Base-by-base conservation (phyloP, 352 stramenopile genomes). In the Pythium angustatum region DNA sequence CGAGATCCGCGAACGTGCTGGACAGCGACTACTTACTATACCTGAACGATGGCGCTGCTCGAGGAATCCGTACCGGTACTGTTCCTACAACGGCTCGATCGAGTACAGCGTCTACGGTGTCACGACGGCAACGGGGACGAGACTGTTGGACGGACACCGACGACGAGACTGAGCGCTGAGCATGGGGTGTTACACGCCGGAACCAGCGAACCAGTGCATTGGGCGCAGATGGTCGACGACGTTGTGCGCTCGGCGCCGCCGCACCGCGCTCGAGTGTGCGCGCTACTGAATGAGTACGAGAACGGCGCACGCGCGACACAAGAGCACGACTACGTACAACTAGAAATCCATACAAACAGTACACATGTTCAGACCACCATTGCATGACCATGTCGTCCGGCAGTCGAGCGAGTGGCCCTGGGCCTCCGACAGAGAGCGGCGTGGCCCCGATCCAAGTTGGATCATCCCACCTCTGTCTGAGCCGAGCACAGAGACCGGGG, bases 1-100 rank as follows among this genome's bases (percentile, higher is more conserved):
- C n/a, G n/a, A n/a, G n/a, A n/a, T n/a, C n/a, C n/a, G n/a, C n/a
- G n/a, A n/a, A n/a, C n/a, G 82, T 91, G 51, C 79, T 78, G 14
- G 82, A 91, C 71, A 89, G 79, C 68, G 89, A 89, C 73, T 89
- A 91, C n/a, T n/a, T n/a, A n/a, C n/a, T n/a, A n/a, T n/a, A n/a
- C 64, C 60, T 91, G 12, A 91, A 91, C 56, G 82, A 89, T 53
- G 79, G 69, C 17, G 82, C 88, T 34, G 63, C n/a, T 89, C 82
- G 8, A 62, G 22, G 5, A 66, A 79, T 50, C 79, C 82, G 57
- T 91, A 82, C n/a, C n/a, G n/a, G n/a, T n/a, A n/a, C n/a, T n/a
- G n/a, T n/a, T n/a, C n/a, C 66, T 91, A 86, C 69, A 91, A 91
- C 26, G 82, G 82, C 19, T 83, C 75, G 7, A 87, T 91, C 56